Evolutionary conservation across 164 flowering plant genomes (phyloP).

Genomic region (Magnolia kwangsiensis): DNA sequence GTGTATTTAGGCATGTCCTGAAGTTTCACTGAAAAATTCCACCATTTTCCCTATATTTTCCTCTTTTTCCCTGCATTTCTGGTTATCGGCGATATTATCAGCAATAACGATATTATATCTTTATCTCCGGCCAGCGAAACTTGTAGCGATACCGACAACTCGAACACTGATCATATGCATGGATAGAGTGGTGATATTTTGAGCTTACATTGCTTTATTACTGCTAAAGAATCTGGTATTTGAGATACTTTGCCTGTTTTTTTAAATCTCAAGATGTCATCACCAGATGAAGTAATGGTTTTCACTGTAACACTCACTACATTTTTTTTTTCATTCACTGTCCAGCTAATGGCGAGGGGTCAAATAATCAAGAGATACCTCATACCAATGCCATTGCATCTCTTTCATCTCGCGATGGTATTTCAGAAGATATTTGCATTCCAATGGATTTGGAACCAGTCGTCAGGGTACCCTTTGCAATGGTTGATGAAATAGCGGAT

Average conservation of each 20-base stretch:
- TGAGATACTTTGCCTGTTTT: background rate
- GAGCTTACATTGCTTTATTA: background rate
- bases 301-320: background rate
- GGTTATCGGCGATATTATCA: too few species aligned
- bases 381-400: slow-evolving; percentile 18
- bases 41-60: too few species aligned
- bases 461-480: slow-evolving; percentile 61
- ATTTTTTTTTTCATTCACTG: background rate
- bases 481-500: slow-evolving; percentile 87
- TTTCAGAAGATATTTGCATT: slow-evolving; percentile 22
- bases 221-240: background rate
- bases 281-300: background rate
- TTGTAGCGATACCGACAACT: too few species aligned
- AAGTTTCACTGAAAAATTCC: too few species aligned
- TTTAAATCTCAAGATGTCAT: background rate
- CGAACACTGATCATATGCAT: background rate
- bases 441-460: slow-evolving; percentile 49
- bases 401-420: slow-evolving; percentile 20
- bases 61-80: too few species aligned
- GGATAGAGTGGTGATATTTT: background rate
- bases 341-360: slow-evolving; percentile 24
- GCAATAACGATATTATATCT: too few species aligned
- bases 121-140: too few species aligned
- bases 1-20: too few species aligned
- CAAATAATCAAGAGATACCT: slow-evolving; percentile 20